Evolutionary conservation across 345 rosid species (phyloP), one percentile per base, ranked within the genome.

Genomic region (Dipteronia sinensis): DNA sequence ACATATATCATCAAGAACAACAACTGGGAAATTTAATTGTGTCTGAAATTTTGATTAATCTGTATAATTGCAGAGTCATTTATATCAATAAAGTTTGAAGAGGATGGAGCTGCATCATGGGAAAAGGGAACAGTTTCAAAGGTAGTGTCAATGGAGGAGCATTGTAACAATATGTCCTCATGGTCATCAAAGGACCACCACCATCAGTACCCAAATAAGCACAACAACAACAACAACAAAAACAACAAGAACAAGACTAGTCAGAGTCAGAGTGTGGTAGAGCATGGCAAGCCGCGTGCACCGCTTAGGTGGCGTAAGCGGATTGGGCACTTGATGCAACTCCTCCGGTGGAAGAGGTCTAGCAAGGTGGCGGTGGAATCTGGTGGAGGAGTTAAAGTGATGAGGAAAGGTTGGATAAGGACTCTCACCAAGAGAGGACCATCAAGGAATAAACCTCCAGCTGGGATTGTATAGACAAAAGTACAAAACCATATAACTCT

Each of bases 231-330:
- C 2, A 29, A 29, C 38, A 31, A 31, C 38, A 31, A 31, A 31
- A 31, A 31, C 38, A 34, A 34, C 38, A 34, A 34, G 38, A 34
- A 34, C 38, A 34, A 34, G 38, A 34, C 38, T 34, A 34, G 6
- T 34, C 38, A 34, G 80, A 80, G 72, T 67, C 62, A 82, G 82
- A 87, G 90, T 46, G 91, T 94, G 78, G 82, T 91, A 23, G 98
- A 91, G 86, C 97, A 87, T 78, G 78, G 79, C 2, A 92, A 84
- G 77, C 88, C 89, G 1, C 88, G 82, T 8, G 89, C 85, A 8
- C 76, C 94, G 17, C 92, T 94, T 49, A 90, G 94, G 88, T 96
- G 98, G 99, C 90, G 94, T 76, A 92, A 86, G 85, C 88, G 92
- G 74, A 91, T 96, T 82, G 94, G 97, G 1, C 94, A 96, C 25